Percentiles rank a stretch among this genome's conserved stretches.
Evolutionary conservation across 108 stramenopile genomes (phyloP).

Genomic region (Pseudonitzschia multiseries): DNA sequence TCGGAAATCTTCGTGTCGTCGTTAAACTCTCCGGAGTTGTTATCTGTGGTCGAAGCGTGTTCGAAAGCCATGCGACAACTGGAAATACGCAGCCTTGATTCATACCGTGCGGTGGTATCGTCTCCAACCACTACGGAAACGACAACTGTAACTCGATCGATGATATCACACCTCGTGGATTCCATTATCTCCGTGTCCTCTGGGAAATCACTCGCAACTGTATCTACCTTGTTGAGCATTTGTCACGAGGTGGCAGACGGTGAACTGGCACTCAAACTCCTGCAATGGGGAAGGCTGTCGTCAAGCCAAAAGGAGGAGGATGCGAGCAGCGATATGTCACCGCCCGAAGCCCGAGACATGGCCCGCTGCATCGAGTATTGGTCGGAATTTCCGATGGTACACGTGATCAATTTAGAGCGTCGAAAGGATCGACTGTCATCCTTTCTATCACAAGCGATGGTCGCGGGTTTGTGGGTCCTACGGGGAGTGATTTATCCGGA

Average conservation of each 20-base stretch:
- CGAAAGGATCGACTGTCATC: conserved; percentile 35
- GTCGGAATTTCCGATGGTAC: conserved; percentile 29
- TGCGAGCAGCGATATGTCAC: background rate
- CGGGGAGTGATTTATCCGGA: conserved; percentile 40
- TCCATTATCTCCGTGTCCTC: background rate
- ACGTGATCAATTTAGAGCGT: conserved; percentile 38
- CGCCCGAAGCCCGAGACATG: background rate
- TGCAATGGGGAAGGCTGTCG: background rate
- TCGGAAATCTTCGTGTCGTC: background rate
- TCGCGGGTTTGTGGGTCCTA: conserved; percentile 50
- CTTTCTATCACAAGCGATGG: conserved; percentile 43
- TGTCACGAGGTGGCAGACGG: conserved; percentile 29
- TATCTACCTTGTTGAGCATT: background rate
- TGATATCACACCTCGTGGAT: background rate
- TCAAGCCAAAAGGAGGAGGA: conserved; percentile 5
- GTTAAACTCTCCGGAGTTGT: background rate
- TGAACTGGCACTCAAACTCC: conserved; percentile 17
- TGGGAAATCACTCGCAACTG: background rate
- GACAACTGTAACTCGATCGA: background rate
- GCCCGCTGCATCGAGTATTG: conserved; percentile 25
- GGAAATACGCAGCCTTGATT: conserved; percentile 27
- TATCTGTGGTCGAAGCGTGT: conserved; percentile 20
- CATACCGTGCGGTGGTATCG: conserved; percentile 19
- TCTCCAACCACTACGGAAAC: conserved; percentile 11
- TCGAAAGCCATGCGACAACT: conserved; percentile 31